Base-by-base conservation (phyloP, 108 stramenopile species). In the Bacterosira constricta region DNA sequence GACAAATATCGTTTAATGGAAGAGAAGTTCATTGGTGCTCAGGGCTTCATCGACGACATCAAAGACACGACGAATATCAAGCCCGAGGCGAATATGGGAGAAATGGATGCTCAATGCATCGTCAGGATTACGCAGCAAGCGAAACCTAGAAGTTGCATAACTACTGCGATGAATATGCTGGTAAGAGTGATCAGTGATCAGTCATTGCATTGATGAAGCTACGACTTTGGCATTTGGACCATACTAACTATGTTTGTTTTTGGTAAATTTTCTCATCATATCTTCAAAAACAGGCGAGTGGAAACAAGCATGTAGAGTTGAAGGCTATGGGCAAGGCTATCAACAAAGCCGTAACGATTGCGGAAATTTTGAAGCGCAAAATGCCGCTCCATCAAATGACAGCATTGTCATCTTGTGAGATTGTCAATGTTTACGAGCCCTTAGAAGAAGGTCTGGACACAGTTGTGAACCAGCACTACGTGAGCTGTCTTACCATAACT, bases 301-400 rank as follows among this genome's bases (percentile, higher is more conserved):
- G 85, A 15, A 83, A 80, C 15, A 77, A 85, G 25, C 83, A 73
- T 27, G 83, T 93, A 39, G 85, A 87, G 58, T 67, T 94, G 18
- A 94, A 88, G 53, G 93, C 93, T 29, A 94, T 94, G 93, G 93
- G 93, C 11, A 82, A 89, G 50, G 93, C 93, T 12, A 91, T 94
- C 73, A 94, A 91, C 80, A 94, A 94, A 69, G 89, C 89, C n/a
- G 90, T 94, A 11, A 94, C 93, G 21, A 91, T 94, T 54, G 86
- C 89, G 1, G 93, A 94, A 62, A 94, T 94, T 55, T 56, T 94
- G 46, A 94, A 94, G 72, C 83, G 88, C 58, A 91, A 91, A 59
- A 82, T 90, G 85, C 90, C 90, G 17, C 77, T 94, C 18, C 89
- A 94, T 63, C 93, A 94, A 69, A 57, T 88, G 31, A 91, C 89